phyloP scores from a whole-genome alignment of 176 grass and related monocot genomes.

The Otatea glauca region DNA sequence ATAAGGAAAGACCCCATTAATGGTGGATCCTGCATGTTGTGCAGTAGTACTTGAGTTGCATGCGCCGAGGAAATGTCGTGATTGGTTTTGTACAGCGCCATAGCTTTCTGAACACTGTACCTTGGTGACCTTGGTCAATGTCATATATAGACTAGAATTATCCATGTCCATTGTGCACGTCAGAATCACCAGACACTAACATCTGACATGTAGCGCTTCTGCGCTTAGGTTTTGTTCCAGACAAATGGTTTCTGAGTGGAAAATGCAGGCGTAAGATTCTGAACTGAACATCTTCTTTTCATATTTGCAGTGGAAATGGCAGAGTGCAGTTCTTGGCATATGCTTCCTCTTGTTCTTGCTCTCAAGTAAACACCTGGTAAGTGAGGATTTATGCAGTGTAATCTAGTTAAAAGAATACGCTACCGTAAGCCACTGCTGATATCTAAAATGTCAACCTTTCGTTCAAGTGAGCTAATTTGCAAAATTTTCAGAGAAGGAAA shows the following conservation, averaged over 20 bases:
- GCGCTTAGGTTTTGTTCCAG: neutral
- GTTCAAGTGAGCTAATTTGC: neutral
- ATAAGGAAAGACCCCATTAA: conserved; percentile 41
- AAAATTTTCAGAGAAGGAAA: conserved; percentile 71
- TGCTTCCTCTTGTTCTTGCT: conserved; percentile 79
- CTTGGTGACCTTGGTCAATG: neutral
- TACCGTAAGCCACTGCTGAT: neutral
- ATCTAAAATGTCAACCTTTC: neutral
- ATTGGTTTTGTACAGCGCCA: neutral
- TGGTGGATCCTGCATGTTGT: neutral
- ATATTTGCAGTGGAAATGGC: conserved; percentile 83
- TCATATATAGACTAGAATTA: neutral
- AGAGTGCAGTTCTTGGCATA: conserved; percentile 78
- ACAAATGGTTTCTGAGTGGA: conserved; percentile 9
- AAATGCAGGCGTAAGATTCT: conserved; percentile 39
- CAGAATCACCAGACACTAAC: neutral
- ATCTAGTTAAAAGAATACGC: conserved; percentile 8
- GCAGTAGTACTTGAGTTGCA: neutral
- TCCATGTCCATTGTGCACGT: neutral
- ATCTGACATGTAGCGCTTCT: conserved; percentile 11
- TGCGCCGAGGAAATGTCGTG: neutral
- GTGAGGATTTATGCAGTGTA: conserved; percentile 21
- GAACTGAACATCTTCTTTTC: conserved; percentile 34
- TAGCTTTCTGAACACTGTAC: neutral
- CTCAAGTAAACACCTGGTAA: conserved; percentile 69